Evolutionary conservation across 257 asterid species (phyloP), one percentile per base, ranked within the genome.

Genomic region (Solanum pennellii): DNA sequence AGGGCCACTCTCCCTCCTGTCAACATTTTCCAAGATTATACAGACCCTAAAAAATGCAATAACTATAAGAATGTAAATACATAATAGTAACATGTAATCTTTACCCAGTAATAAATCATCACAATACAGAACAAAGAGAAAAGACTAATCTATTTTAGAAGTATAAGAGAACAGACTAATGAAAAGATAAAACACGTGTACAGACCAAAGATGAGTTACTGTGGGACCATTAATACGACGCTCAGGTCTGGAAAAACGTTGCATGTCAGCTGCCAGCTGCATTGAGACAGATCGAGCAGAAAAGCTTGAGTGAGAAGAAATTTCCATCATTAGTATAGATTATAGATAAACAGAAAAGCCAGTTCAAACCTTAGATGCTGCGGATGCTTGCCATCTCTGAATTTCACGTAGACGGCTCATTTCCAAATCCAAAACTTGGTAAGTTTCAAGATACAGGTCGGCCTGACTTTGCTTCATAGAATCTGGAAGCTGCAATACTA

Each of bases 251-350:
- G 99, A 97, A 93, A 96, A 97, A 39, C 99, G 97, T 89, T 97
- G 99, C 99, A 96, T 97, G 85, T 96, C 99, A 86, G 98, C 98
- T 87, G 99, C 99, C 85, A 96, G 93, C 99, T 95, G 98, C 89
- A 91, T 88, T 89, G 87, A 87, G 89, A 91, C 47, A 10, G 47
- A 62, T 45, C 44, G 16, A 86, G 84, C 88, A 86, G 71, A 86
- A 86, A 71, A 86, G 45, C 59, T 52, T 41, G 82, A 49, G 68
- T 73, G 45, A 80, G 85, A 80, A 49, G 68, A 75, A 90, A 89
- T 84, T 73, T 74, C 52, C 83, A 86, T 83, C 77, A 83, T 88
- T 86, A 8, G 88, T 84, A 89, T 86, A 84, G 84, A 83, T 45
- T 65, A 88, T 27, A 87, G 85, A 68, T 23, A 21, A 79, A 83